Evolutionary conservation across 2,329 filamentous ascomycete species (phyloP).

Genomic region (Arthrinium puccinioides): DNA sequence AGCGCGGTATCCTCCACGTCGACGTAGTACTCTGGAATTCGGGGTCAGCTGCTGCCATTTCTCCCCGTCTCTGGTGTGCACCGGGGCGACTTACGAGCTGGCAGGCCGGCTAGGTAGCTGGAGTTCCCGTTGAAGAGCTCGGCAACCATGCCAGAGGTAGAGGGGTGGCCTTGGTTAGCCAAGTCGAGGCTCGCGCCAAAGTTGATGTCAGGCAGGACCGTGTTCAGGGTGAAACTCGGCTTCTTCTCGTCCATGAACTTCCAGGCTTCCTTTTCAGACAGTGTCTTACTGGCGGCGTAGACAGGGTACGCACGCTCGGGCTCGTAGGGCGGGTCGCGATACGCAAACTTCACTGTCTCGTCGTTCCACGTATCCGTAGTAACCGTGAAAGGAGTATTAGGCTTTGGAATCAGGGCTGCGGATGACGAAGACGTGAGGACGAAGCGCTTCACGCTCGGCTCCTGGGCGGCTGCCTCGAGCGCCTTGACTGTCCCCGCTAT

Average conservation of each 20-base stretch:
- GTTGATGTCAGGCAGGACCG: constrained; percentile 27
- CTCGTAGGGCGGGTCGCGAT: constrained; percentile 13
- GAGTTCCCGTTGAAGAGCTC: constrained; percentile 6
- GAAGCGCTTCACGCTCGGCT: constrained; percentile 13
- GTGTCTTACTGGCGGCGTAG: constrained; percentile 35
- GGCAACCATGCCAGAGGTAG: constrained; percentile 23
- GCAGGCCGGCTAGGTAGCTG: constrained; percentile 1
- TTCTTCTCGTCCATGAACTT: constrained; percentile 33
- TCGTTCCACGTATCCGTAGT: constrained; percentile 15
- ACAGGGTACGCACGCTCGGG: constrained; percentile 15
- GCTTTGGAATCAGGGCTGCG: constrained; percentile 6
- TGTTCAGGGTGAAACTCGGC: constrained; percentile 37
- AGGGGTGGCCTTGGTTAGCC: constrained; percentile 18
- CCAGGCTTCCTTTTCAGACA: constrained; percentile 43
- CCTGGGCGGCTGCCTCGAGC: constrained; percentile 13
- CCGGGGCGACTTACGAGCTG: constrained; percentile 7
- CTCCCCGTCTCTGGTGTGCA: too few species aligned
- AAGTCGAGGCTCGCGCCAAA: constrained; percentile 21
- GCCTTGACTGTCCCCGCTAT: constrained; percentile 16
- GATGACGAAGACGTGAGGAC: constrained; percentile 14
- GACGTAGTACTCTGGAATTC: constrained; percentile 33
- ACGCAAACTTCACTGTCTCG: constrained; percentile 7
- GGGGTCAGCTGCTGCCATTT: too few species aligned
- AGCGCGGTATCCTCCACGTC: constrained; percentile 41
- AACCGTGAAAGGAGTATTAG: constrained; percentile 8